phyloP scores from a whole-genome alignment of 805 yeast species.

The Clavispora asparagi region DNA sequence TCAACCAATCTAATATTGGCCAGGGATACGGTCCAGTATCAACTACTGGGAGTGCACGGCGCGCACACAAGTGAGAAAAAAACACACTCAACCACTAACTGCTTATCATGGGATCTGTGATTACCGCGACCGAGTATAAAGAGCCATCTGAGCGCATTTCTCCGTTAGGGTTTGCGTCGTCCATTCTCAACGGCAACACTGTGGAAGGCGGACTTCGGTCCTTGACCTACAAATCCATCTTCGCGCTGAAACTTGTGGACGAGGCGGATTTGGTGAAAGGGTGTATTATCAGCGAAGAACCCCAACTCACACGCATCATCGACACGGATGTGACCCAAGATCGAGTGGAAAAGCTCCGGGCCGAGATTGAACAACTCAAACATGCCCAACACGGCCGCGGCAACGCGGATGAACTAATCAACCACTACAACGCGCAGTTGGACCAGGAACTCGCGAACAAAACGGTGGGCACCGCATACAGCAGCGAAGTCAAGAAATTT shows the following conservation, averaged over 20 bases:
- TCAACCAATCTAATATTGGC: not conserved
- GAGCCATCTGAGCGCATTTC: slow-evolving; percentile 14
- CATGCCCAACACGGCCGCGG: not conserved
- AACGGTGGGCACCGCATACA: slow-evolving; percentile 2
- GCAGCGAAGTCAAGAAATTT: slow-evolving; percentile 1
- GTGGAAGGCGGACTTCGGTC: slow-evolving; percentile 38
- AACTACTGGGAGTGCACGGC: not conserved
- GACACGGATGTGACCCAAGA: slow-evolving; percentile 13
- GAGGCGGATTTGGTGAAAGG: slow-evolving; percentile 28
- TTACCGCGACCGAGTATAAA: slow-evolving; percentile 15
- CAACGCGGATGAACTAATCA: slow-evolving; percentile 5
- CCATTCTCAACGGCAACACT: slow-evolving; percentile 36
- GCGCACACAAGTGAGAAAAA: not conserved
- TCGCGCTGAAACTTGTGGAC: slow-evolving; percentile 32
- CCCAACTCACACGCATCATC: slow-evolving; percentile 11
- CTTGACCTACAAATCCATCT: slow-evolving; percentile 37
- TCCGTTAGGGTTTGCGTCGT: slow-evolving; percentile 26
- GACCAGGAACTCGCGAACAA: slow-evolving; percentile 11
- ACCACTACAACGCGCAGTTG: slow-evolving; percentile 5
- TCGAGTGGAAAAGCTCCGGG: slow-evolving; percentile 15
- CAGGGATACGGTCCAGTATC: not conserved
- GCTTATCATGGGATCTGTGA: not conserved
- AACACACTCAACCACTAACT: not conserved
- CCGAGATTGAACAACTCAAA: slow-evolving; percentile 16
- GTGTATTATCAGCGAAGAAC: slow-evolving; percentile 18